phyloP scores from a whole-genome alignment of 106 monocot genomes.

The Cymbidium sinense region DNA sequence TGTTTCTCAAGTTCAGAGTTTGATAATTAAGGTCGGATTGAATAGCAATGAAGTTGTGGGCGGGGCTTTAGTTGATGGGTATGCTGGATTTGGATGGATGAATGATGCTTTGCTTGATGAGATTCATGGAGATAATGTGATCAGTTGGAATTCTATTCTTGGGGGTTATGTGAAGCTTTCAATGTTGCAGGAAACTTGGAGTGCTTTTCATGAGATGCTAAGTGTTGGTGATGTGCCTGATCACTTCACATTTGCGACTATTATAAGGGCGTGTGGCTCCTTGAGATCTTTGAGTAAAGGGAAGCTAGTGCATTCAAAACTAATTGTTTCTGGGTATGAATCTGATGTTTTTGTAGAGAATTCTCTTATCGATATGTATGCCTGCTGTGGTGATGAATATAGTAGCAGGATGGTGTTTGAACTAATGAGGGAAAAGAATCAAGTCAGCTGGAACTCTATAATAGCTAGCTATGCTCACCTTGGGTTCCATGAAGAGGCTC shows the following conservation, averaged over 20 bases:
- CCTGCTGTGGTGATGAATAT: not conserved
- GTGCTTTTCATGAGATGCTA: slow-evolving; percentile 2
- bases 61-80: slow-evolving; percentile 15
- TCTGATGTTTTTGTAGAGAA: slow-evolving; percentile 14
- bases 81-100: slow-evolving; percentile 7
- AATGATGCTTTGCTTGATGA: slow-evolving; percentile 12
- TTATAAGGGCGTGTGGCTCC: slow-evolving; percentile 12
- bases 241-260: slow-evolving; percentile 18
- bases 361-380: slow-evolving; percentile 28
- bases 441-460: slow-evolving; percentile 21
- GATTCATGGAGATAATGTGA: slow-evolving; percentile 10
- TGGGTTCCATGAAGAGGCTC: slow-evolving; percentile 7
- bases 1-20: slow-evolving; percentile 6
- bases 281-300: slow-evolving; percentile 15
- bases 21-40: slow-evolving; percentile 16
- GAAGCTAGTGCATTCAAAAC: slow-evolving; percentile 17
- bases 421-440: slow-evolving; percentile 9
- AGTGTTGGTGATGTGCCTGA: not conserved
- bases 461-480: slow-evolving; percentile 9
- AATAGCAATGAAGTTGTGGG: not conserved
- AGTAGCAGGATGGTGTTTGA: slow-evolving; percentile 9
- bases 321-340: slow-evolving; percentile 7
- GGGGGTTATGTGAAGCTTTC: slow-evolving; percentile 11
- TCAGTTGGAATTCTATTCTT: slow-evolving; percentile 13
- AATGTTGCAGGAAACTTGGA: slow-evolving; percentile 10